phyloP scores from a whole-genome alignment of 257 asterid genomes.

The Catharanthus roseus region DNA sequence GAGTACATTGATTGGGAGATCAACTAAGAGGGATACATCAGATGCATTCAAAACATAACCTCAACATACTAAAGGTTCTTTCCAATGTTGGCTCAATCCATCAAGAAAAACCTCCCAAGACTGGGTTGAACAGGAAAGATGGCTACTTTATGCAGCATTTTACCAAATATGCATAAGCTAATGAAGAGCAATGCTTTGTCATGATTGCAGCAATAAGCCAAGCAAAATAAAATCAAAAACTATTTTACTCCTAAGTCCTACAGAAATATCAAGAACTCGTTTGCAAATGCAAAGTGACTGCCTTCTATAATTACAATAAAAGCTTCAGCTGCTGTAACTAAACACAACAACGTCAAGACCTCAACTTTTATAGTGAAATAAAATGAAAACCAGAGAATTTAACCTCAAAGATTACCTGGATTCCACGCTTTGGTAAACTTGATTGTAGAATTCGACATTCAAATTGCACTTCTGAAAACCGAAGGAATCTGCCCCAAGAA shows the following conservation, averaged over 20 bases:
- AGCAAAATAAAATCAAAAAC: not conserved
- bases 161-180: not conserved
- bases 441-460: conserved; percentile 61
- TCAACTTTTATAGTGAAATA: not conserved
- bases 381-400: conserved; percentile 6
- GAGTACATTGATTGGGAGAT: not conserved
- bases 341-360: not conserved
- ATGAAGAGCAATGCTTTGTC: not conserved
- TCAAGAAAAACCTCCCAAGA: not conserved
- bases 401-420: conserved; percentile 45
- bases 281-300: conserved; percentile 5
- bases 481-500: conserved; percentile 41
- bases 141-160: too few species aligned
- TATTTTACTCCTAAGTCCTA: not conserved
- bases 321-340: not conserved
- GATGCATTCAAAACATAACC: not conserved
- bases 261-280: not conserved
- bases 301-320: conserved; percentile 1
- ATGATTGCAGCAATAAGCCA: not conserved
- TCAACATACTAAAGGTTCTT: not conserved
- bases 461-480: conserved; percentile 46
- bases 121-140: not conserved
- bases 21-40: not conserved
- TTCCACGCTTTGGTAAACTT: conserved; percentile 55
- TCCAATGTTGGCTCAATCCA: not conserved